A percentile compares a stretch with the other conserved stretches of the same genome.
phyloP scores from a whole-genome alignment of 75 land plant species.

The Pseudotsuga menziesii region DNA sequence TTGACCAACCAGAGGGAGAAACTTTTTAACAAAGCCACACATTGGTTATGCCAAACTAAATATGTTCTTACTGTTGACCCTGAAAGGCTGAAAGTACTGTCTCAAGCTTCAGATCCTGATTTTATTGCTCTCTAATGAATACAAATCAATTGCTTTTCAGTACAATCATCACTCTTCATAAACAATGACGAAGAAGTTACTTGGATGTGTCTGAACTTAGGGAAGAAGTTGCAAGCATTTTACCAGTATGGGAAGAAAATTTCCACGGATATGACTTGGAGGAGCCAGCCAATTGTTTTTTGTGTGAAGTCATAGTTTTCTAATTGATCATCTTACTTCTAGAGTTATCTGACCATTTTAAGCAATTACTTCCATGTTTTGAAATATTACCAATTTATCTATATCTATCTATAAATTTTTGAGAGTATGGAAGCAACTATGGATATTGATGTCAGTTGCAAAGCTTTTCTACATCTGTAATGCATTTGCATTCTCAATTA shows the following conservation, averaged over 20 bases:
- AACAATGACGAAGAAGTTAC: too few species aligned
- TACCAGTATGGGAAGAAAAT: neutral
- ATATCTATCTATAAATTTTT: neutral
- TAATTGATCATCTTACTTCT: neutral
- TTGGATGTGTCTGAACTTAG: neutral
- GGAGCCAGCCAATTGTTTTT: neutral
- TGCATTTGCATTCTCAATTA: neutral
- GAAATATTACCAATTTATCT: neutral
- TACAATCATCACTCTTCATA: neutral
- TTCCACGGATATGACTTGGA: neutral
- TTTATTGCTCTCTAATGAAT: neutral
- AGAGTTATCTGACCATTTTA: neutral
- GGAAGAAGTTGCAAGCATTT: neutral
- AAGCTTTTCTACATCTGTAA: neutral
- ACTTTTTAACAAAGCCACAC: neutral
- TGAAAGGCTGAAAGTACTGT: neutral
- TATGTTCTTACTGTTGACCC: neutral
- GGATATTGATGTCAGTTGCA: neutral
- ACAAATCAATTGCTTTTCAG: neutral
- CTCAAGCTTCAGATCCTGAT: neutral
- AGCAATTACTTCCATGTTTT: neutral
- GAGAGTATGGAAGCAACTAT: neutral
- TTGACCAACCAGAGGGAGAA: neutral
- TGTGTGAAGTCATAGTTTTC: neutral
- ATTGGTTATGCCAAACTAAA: neutral